phyloP scores from a whole-genome alignment of 257 asterid genomes.

The Coffea eugenioides region DNA sequence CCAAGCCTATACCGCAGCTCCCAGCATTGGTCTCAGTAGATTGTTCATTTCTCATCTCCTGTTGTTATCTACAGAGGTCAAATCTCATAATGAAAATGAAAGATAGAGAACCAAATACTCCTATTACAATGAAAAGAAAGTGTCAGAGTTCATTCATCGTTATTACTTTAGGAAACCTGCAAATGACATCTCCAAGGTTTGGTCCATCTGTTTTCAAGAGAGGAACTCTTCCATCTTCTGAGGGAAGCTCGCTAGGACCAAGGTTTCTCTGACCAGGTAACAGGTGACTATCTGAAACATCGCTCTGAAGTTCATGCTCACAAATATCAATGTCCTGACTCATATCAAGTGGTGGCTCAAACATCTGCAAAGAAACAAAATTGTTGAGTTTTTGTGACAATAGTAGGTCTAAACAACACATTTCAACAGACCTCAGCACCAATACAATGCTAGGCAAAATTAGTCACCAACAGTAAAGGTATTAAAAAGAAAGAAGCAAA shows the following conservation, averaged over 20 bases:
- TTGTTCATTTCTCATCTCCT: conserved; percentile 57
- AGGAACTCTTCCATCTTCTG: conserved; percentile 31
- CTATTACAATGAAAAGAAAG: conserved; percentile 19
- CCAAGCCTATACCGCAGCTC: conserved; percentile 34
- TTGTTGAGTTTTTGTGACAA: background rate
- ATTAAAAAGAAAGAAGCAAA: background rate
- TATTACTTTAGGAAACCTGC: conserved; percentile 33
- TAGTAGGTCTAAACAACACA: background rate
- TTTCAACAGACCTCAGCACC: background rate
- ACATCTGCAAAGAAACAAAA: conserved; percentile 57
- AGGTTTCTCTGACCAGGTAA: conserved; percentile 36
- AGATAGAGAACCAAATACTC: conserved; percentile 33
- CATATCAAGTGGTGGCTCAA: conserved; percentile 96
- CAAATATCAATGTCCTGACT: conserved; percentile 49
- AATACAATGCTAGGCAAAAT: background rate
- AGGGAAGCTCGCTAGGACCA: conserved; percentile 32
- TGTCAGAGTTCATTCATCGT: conserved; percentile 38
- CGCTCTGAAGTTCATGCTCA: conserved; percentile 39
- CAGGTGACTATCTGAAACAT: conserved; percentile 32
- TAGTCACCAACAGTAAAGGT: conserved; percentile 7
- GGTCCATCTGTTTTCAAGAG: conserved; percentile 30
- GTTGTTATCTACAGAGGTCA: conserved; percentile 89
- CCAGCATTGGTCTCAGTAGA: conserved; percentile 26
- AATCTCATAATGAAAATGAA: conserved; percentile 62
- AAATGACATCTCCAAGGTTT: conserved; percentile 26